Conservation (phyloP, 495 filamentous ascomycete species). For the Beverwykella pulmonaria region DNA sequence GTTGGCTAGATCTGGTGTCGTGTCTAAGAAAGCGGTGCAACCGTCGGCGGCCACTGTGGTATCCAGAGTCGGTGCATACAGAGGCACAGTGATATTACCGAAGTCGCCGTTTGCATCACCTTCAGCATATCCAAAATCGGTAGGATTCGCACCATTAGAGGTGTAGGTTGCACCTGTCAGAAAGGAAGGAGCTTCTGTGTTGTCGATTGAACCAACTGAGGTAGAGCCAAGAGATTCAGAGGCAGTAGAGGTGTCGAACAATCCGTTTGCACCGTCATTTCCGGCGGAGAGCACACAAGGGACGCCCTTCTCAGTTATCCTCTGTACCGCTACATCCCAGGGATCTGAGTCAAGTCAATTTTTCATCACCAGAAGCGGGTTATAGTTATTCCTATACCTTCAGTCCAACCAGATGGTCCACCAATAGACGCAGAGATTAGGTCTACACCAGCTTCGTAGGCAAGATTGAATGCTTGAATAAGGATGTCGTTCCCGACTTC, state of each 20-base stretch:
- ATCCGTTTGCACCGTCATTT: conserved; percentile 6
- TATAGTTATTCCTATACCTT: background rate
- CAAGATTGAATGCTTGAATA: conserved; percentile 8
- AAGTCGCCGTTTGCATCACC: background rate
- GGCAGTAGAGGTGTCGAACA: conserved; percentile 9
- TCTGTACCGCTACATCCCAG: conserved; percentile 2
- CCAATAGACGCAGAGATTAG: conserved; percentile 7
- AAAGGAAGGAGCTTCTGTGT: background rate
- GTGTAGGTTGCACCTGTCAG: background rate
- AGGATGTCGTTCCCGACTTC: background rate
- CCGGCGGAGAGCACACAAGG: conserved; percentile 5
- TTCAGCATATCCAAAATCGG: background rate
- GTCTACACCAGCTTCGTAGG: conserved; percentile 7
- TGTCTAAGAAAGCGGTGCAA: background rate
- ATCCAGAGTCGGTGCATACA: background rate
- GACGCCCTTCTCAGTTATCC: conserved; percentile 6
- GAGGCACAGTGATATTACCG: background rate
- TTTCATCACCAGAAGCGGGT: background rate
- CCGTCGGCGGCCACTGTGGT: conserved; percentile 1
- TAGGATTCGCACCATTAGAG: background rate
- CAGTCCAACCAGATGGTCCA: conserved; percentile 10
- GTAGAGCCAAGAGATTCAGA: background rate
- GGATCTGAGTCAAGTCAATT: background rate
- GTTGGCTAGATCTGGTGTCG: background rate
- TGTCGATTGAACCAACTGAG: conserved; percentile 11